phyloP scores from a whole-genome alignment of 1,284 basidiomycete species.

The Ceratobasidium sp. region DNA sequence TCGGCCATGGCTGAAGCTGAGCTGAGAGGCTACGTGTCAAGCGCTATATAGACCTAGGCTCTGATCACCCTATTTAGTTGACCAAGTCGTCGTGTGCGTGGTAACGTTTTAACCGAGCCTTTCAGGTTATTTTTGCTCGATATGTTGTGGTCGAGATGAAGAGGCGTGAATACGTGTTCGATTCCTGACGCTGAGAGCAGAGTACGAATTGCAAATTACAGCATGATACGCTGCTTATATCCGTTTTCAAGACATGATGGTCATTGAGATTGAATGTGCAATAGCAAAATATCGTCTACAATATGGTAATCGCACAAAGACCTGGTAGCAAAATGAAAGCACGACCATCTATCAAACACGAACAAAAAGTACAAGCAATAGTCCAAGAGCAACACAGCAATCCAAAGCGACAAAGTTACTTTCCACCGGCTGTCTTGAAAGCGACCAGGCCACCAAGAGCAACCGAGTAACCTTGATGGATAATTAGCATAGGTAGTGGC shows the following conservation, averaged over 20 bases:
- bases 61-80: constrained; percentile 1
- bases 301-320: constrained; percentile 21
- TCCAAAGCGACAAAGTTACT: constrained; percentile 53
- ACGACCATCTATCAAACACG: constrained; percentile 36
- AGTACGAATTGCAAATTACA: constrained; percentile 7
- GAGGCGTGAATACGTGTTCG: constrained; percentile 15
- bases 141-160: background rate
- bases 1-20: constrained; percentile 9
- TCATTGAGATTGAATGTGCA: constrained; percentile 16
- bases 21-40: constrained; percentile 36
- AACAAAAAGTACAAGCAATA: constrained; percentile 29
- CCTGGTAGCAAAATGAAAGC: constrained; percentile 13
- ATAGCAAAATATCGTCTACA: constrained; percentile 34
- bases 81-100: background rate
- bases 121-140: background rate
- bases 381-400: background rate
- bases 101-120: background rate
- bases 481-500: background rate
- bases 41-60: background rate
- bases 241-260: constrained; percentile 15
- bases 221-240: background rate
- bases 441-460: constrained; percentile 82
- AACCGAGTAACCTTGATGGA: constrained; percentile 74
- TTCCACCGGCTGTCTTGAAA: constrained; percentile 82
- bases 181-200: constrained; percentile 15